These are phyloP conservation scores for Myrica gale DNA, from an alignment of 306 rosid genomes.

Conservation along the genomic window DNA sequence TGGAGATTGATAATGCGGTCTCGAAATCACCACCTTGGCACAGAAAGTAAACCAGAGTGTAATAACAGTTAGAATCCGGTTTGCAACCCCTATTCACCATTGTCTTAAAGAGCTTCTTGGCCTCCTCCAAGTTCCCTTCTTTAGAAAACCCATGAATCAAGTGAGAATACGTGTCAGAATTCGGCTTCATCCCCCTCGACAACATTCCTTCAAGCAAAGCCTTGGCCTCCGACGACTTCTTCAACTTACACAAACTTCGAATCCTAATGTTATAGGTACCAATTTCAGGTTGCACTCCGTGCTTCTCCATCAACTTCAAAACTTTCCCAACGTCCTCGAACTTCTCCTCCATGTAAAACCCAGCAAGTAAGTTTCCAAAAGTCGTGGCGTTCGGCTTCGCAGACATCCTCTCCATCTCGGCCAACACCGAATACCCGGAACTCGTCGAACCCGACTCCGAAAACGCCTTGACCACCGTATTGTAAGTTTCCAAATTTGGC, in stretches of 20 bases:
- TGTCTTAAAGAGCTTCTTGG: slow-evolving; percentile 46
- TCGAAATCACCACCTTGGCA: slow-evolving; percentile 55
- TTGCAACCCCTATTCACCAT: slow-evolving; percentile 50
- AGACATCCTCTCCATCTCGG: slow-evolving; percentile 67
- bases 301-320: slow-evolving; percentile 54
- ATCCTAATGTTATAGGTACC: slow-evolving; percentile 70
- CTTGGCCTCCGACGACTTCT: slow-evolving; percentile 60
- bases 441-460: slow-evolving; percentile 58
- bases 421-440: slow-evolving; percentile 58
- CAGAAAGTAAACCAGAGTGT: slow-evolving; percentile 47
- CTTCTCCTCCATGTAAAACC: slow-evolving; percentile 66
- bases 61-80: slow-evolving; percentile 54
- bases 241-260: slow-evolving; percentile 68
- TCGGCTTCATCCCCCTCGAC: slow-evolving; percentile 52
- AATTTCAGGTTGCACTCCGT: slow-evolving; percentile 34
- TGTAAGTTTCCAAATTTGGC: slow-evolving; percentile 63
- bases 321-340: slow-evolving; percentile 70
- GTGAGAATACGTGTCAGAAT: slow-evolving; percentile 45
- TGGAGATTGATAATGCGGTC: slow-evolving; percentile 40
- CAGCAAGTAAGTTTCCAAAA: slow-evolving; percentile 40
- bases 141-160: slow-evolving; percentile 72
- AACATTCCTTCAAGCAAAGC: slow-evolving; percentile 66
- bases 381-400: slow-evolving; percentile 50
- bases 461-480: slow-evolving; percentile 55
- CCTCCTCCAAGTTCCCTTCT: slow-evolving; percentile 70